Evolutionary conservation across 2,329 filamentous ascomycete genomes (phyloP), one percentile per base, ranked within the genome.

Genomic region (Ophiostoma novo-ulmi): DNA sequence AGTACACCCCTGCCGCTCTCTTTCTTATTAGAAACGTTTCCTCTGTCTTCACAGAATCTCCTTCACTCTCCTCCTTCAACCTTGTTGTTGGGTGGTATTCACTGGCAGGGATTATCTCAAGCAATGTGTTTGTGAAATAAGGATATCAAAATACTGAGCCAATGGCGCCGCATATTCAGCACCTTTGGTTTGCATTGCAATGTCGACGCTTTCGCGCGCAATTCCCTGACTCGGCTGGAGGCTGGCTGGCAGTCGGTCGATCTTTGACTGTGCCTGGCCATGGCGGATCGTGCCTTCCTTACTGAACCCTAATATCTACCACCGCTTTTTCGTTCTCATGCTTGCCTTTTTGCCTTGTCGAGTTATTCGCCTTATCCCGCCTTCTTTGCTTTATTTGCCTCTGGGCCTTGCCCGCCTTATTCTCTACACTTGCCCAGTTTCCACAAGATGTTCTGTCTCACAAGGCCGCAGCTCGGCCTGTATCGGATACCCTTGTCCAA

Each of bases 271-370:
- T 26, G 7, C 55, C 22, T 31, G 55, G 10, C 26, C 22, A 22
- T 64, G 31, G 17, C 31, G 61, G 61, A 38, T 36, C 61, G 61
- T 38, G 61, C 61, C 61, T 64, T 39, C 35, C 61, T 61, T 31
- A n/a, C 31, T 38, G 2, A 64, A 63, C 58, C 31, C 26, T 35
- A 14, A 36, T 11, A 14, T 17, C 31, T 8, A 63, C 20, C 58
- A 63, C 58, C 31, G 58, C 58, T 31, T 10, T 58, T 58, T 55
- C 26, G 58, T 3, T n/a, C 14, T 64, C 14, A 17, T 17, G 17
- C 17, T 44, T 44, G 41, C 41, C 41, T 44, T 17, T 44, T 44
- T 13, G 13, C 41, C 17, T 17, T 31, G 2, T 31, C 31, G 31
- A 31, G 41, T 17, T 44, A 17, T 17, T 17, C 41, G 41, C 41